Evolutionary conservation across 202 grass and related monocot genomes (phyloP).

Genomic region (Bolboschoenoplectus hybrid): DNA sequence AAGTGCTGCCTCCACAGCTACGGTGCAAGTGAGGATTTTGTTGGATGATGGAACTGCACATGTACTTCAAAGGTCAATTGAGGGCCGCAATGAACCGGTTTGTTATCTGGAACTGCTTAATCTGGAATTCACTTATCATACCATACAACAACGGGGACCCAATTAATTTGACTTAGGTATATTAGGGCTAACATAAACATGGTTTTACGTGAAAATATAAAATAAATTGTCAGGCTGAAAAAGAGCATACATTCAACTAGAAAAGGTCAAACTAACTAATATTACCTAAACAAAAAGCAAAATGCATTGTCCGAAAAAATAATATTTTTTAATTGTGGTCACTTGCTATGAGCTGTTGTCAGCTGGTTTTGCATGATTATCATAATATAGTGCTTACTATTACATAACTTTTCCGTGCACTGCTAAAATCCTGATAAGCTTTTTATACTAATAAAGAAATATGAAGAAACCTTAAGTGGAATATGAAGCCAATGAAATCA

Average conservation of each 20-base stretch:
- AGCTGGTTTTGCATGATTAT: constrained; percentile 6
- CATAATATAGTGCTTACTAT: not conserved
- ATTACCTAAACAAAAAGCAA: not conserved
- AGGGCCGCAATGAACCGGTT: constrained; percentile 83
- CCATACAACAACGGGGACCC: not conserved
- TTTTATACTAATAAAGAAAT: not conserved
- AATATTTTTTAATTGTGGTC: not conserved
- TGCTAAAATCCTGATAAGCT: not conserved
- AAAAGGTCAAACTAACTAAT: not conserved
- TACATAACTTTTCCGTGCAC: not conserved
- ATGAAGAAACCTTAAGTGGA: constrained; percentile 9
- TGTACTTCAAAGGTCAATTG: constrained; percentile 93
- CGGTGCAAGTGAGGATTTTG: constrained; percentile 96
- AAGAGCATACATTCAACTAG: constrained; percentile 3
- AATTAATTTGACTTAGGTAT: not conserved
- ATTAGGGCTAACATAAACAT: not conserved
- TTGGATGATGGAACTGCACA: constrained; percentile 94
- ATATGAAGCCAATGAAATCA: not conserved
- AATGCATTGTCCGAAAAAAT: not conserved
- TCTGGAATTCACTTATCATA: not conserved
- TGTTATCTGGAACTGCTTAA: constrained; percentile 42
- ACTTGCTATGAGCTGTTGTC: not conserved
- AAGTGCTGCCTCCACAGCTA: constrained; percentile 80
- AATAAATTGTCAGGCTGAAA: not conserved
- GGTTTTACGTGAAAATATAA: not conserved